phyloP scores from a whole-genome alignment of 2,329 filamentous ascomycete species.

The Nemania serpens region DNA sequence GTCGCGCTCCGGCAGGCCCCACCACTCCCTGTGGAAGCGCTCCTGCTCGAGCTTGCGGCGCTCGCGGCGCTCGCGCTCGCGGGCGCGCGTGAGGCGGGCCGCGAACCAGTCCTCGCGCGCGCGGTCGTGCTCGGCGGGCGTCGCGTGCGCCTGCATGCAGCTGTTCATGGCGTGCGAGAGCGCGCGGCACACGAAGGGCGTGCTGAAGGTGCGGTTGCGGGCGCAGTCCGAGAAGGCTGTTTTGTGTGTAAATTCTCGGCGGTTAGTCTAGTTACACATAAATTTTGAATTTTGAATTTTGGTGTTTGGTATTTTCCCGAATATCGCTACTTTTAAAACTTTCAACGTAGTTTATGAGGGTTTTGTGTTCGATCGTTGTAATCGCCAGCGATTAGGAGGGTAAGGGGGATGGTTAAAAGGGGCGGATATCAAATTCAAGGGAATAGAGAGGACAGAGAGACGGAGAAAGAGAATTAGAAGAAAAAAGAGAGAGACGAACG shows the following conservation, averaged over 20 bases:
- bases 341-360: no score
- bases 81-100: constrained; percentile 70
- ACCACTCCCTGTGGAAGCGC: constrained; percentile 69
- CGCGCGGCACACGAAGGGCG: constrained; percentile 82
- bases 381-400: no score
- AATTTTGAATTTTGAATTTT: no score
- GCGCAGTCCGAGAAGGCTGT: constrained; percentile 92
- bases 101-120: constrained; percentile 95
- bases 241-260: neutral
- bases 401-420: no score
- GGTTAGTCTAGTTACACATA: neutral
- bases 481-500: neutral
- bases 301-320: no score
- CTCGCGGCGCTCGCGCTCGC: constrained; percentile 67
- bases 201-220: constrained; percentile 80
- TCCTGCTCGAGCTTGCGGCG: constrained; percentile 65
- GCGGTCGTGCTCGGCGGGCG: constrained; percentile 80
- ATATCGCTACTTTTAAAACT: no score
- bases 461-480: neutral
- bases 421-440: neutral
- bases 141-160: constrained; percentile 89
- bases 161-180: constrained; percentile 87
- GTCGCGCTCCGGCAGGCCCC: constrained; percentile 64
- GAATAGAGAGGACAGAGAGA: neutral
- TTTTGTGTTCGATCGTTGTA: no score